Base-by-base conservation (phyloP, 2,329 filamentous ascomycete species). In the Clonostachys solani region DNA sequence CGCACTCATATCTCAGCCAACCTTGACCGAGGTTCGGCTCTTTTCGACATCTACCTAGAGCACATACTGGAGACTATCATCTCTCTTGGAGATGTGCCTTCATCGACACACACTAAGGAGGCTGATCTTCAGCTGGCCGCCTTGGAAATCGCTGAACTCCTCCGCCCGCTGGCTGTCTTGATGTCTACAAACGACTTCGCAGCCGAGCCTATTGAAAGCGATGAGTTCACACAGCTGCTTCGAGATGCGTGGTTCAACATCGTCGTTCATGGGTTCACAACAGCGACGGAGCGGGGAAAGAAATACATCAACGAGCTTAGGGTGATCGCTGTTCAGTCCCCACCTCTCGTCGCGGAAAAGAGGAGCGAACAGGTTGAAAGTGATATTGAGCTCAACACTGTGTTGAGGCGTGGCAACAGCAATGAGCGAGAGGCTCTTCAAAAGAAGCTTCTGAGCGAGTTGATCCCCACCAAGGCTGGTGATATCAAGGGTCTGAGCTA, bases 181-280 rank as follows among this genome's bases (percentile, higher is more conserved):
- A 87, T 95, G 64, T 86, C 89, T 9, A 74, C 72, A 33, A 80
- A 84, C 52, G 76, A 84, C 47, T 66, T 84, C 51, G 73, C 69
- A 18, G 67, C 72, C 17, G 67, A 72, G 40, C 71, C 67, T 34
- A 55, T 71, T 10, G 68, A 69, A 47, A 80, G 87, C 45, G 86
- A 92, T 45, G 84, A 92, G 49, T 81, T 83, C 8, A 79, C 87
- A 51, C 80, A 82, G 23, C 71, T 95, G 48, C 80, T 94, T 55
- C 84, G 92, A 45, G 92, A 99, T 73, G 89, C 90, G 6, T 99
- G 94, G 94, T 97, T 96, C 71, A 99, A 99, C 59, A 90, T 97
- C 52, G 89, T 92, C 18, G 87, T 96, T 1, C 94, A 99, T 63
- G 94, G 92, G 5, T 95, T 97, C 62, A 86, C 84, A 10, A 76